Evolutionary conservation across 352 stramenopile genomes (phyloP), one percentile per base, ranked within the genome.

Genomic region (Aphanomyces invadans): DNA sequence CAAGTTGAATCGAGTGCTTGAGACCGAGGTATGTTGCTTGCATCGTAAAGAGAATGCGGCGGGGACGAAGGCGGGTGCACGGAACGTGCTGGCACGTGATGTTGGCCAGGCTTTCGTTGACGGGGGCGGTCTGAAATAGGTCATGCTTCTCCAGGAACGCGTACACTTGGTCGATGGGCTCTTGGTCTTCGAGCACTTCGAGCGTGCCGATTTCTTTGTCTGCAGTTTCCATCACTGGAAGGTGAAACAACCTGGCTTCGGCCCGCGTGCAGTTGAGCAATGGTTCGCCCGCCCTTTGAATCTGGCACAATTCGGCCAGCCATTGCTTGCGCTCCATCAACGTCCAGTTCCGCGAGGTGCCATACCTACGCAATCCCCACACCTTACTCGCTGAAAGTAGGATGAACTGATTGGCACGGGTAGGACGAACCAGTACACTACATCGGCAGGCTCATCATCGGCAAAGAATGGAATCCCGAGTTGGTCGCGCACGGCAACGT

Each of bases 61-160:
- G 74, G n/a, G 84, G 84, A 26, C 74, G 69, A 51, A 60, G 65
- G 4, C 84, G 84, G 9, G 51, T 68, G 60, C 84, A 92, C 10
- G 70, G 69, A 23, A 91, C 81, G 29, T 82, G 76, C 62, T 87
- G 89, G 71, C 84, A 92, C 9, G 88, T 81, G 12, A 86, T 69
- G 62, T 85, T 70, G 1, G 86, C 63, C 23, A 92, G 62, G 9
- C 79, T 80, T 48, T 79, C 88, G 74, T 92, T 92, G 59, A 92
- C 70, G 45, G 84, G 84, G 29, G 73, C 81, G 3, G 84, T 88
- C 65, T 92, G 84, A 68, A 92, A 90, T 26, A 92, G 53, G 48
- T 92, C 84, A 71, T 92, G 84, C 60, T 92, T 92, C 48, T 92
- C 84, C 60, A 92, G 76, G 55, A 92, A 92, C 19, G 84, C 78